These are phyloP conservation scores for Mortierella sp. DNA, from an alignment of 371 early-diverging fungal genomes.

Conservation along the genomic window DNA sequence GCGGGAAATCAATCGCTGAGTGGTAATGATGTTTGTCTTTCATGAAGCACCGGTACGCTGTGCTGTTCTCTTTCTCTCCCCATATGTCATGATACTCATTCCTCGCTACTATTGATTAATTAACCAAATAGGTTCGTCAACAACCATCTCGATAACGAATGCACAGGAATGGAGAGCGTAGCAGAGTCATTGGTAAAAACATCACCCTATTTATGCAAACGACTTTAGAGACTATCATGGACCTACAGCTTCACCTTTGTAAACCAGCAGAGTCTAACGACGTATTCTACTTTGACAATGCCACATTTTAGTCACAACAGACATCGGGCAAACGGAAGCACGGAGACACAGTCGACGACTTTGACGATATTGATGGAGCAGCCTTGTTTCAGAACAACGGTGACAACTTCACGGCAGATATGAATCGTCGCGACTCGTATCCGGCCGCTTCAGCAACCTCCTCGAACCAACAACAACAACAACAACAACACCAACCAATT, in stretches of 20 bases:
- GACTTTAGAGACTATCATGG: background rate
- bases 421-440: background rate
- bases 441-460: background rate
- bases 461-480: background rate
- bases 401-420: background rate
- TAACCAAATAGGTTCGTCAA: conserved; percentile 55
- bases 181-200: conserved; percentile 28
- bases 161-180: conserved; percentile 47
- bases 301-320: conserved; percentile 22
- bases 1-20: conserved; percentile 62
- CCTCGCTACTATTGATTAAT: background rate
- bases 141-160: conserved; percentile 68
- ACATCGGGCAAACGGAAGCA: conserved; percentile 31
- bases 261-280: background rate
- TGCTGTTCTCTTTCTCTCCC: background rate
- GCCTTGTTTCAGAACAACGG: conserved; percentile 8
- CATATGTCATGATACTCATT: background rate
- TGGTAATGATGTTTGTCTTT: conserved; percentile 34
- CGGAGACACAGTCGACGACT: conserved; percentile 20
- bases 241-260: background rate
- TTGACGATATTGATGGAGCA: conserved; percentile 19
- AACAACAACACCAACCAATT: background rate
- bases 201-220: no score
- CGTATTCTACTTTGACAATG: background rate
- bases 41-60: background rate